Base-by-base conservation (phyloP, 2,329 filamentous ascomycete genomes). In the Sclerotinia glacialis region DNA sequence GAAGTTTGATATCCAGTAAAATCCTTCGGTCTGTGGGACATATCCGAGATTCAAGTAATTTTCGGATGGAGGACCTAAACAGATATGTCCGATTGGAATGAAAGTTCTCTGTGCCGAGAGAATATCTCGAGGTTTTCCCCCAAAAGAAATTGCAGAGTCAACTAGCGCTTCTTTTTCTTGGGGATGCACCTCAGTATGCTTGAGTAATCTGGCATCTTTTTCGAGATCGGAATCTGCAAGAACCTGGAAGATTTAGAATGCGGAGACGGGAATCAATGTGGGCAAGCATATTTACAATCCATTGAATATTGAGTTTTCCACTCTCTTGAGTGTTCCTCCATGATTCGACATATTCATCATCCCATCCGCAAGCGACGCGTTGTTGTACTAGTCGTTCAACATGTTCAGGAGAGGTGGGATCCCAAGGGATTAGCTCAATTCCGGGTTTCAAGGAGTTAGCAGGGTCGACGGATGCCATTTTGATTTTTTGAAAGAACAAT, bases 321-420 rank as follows among this genome's bases (percentile, higher is more conserved):
- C 34, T 58, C 47, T 66, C 56, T 64, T 74, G 72, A 26, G 44
- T 18, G 3, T 8, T 49, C 62, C 46, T 67, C 71, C 69, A 71
- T 23, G 53, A 50, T 66, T 72, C 69, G 2, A 83, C 77, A 37
- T 76, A 70, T 5, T 80, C 75, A 16, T 71, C 65, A 50, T 78
- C 75, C 81, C 81, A 83, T 21, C 80, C 79, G 68, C 81, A 83
- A 4, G 78, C 78, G 16, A 81, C 70, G 18, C 81, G 78, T 71
- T 83, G 81, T 37, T 78, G 75, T 49, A 77, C 73, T 72, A 83
- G 72, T 47, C 81, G 75, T 65, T 78, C 68, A 44, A 76, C 72
- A 64, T 83, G 81, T n/a, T 73, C 72, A 11, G 75, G 74, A 54
- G 76, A 79, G 21, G 69, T 71, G 12, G 78, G 73, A 67, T 83